Conservation (phyloP, 768 basidiomycete species). For the Tylopilus sp. region DNA sequence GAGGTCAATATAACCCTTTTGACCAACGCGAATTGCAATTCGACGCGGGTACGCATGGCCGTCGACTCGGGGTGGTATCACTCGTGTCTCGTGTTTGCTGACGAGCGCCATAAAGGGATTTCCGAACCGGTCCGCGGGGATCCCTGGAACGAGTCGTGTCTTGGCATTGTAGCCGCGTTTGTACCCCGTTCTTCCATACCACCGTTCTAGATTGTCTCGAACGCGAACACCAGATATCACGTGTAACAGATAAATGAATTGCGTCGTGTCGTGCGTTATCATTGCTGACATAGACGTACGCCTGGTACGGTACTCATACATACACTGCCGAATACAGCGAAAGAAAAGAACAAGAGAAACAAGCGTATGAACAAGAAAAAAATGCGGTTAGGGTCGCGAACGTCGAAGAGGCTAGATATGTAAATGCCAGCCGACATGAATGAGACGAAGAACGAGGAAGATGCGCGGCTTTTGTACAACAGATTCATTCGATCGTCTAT, state of each 20-base stretch:
- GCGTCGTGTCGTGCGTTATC: slow-evolving; percentile 1
- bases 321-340: slow-evolving; percentile 21
- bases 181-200: neutral
- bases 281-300: slow-evolving; percentile 26
- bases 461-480: slow-evolving; percentile 21
- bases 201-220: slow-evolving; percentile 9
- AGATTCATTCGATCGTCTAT: slow-evolving; percentile 20
- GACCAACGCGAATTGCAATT: no score
- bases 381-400: slow-evolving; percentile 14
- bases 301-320: slow-evolving; percentile 37
- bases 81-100: neutral
- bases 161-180: neutral
- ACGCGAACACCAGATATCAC: neutral
- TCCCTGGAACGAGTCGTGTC: neutral
- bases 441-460: slow-evolving; percentile 8
- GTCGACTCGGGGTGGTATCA: neutral
- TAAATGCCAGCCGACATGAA: slow-evolving; percentile 16
- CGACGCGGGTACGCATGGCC: no score
- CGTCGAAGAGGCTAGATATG: slow-evolving; percentile 30
- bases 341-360: neutral
- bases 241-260: slow-evolving; percentile 3
- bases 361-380: slow-evolving; percentile 10
- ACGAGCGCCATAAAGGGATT: neutral
- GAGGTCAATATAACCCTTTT: no score
- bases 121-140: neutral